Conservation (phyloP, 1,284 basidiomycete genomes). For the Ceratobasidium theobromae region DNA sequence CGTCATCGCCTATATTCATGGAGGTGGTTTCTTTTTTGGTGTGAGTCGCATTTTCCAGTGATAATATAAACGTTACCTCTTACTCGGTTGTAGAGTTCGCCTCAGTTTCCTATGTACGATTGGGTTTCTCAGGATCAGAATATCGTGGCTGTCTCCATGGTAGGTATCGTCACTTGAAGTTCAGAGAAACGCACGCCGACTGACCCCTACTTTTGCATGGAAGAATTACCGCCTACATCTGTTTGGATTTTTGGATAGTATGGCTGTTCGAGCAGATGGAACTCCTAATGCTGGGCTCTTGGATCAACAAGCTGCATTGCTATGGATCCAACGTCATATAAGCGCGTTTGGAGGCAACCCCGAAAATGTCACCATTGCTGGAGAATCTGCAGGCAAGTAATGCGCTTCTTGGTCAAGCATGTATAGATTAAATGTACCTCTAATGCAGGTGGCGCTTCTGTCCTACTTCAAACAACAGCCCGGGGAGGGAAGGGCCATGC, state of each 20-base stretch:
- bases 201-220: neutral
- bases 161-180: no score
- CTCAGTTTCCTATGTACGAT: conserved; percentile 56
- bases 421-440: no score
- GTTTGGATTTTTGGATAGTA: conserved; percentile 55
- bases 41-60: neutral
- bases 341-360: conserved; percentile 41
- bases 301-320: conserved; percentile 52
- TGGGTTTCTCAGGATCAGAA: conserved; percentile 45
- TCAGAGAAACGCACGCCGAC: neutral
- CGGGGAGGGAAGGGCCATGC: conserved; percentile 16
- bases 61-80: no score
- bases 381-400: conserved; percentile 32
- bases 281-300: conserved; percentile 61
- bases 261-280: conserved; percentile 43
- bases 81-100: conserved; percentile 43
- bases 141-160: conserved; percentile 57
- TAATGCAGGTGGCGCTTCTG: conserved; percentile 29
- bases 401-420: no score
- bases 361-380: conserved; percentile 36
- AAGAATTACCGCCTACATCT: conserved; percentile 54
- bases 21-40: conserved; percentile 50
- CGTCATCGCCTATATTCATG: conserved; percentile 67
- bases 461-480: conserved; percentile 31
- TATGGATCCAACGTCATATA: conserved; percentile 38